Evolutionary conservation across 2,329 filamentous ascomycete genomes (phyloP).

Genomic region (Coleophoma cylindrospora): DNA sequence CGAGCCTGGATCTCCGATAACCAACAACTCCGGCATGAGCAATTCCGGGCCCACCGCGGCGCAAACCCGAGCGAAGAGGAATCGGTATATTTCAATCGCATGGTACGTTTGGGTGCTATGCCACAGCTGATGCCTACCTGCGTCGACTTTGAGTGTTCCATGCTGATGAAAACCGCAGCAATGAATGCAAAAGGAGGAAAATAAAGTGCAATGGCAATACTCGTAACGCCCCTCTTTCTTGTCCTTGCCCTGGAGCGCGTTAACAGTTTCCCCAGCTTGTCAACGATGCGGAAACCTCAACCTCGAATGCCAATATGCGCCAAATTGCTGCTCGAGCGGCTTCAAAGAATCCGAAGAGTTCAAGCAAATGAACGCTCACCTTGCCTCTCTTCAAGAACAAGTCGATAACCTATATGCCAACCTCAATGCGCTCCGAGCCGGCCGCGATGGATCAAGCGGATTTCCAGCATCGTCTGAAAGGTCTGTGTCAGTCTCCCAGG

Average conservation of each 20-base stretch:
- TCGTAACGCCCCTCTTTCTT: slow-evolving; percentile 14
- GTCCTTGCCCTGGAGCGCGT: neutral
- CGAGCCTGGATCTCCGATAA: slow-evolving; percentile 4
- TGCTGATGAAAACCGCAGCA: slow-evolving; percentile 37
- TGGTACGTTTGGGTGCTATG: slow-evolving; percentile 18
- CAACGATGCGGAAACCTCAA: slow-evolving; percentile 65
- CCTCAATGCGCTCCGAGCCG: slow-evolving; percentile 59
- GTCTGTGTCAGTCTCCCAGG: slow-evolving; percentile 20
- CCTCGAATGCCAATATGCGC: slow-evolving; percentile 59
- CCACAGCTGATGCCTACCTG: neutral
- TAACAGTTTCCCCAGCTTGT: slow-evolving; percentile 34
- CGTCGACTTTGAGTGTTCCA: neutral
- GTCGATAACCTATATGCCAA: slow-evolving; percentile 72
- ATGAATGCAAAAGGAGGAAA: slow-evolving; percentile 71
- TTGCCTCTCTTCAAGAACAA: slow-evolving; percentile 75
- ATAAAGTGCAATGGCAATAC: slow-evolving; percentile 70
- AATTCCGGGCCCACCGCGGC: slow-evolving; percentile 5
- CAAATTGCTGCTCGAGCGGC: slow-evolving; percentile 66
- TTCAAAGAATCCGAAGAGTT: slow-evolving; percentile 90
- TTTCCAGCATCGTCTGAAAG: slow-evolving; percentile 14
- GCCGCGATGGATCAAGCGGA: neutral
- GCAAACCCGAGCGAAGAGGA: slow-evolving; percentile 28
- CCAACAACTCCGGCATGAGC: too few relatives aligned
- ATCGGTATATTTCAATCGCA: slow-evolving; percentile 30
- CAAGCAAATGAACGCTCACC: slow-evolving; percentile 71